Evolutionary conservation across 192 early-diverging fungal genomes (phyloP).

Genomic region (Ambispora gerdemannii): DNA sequence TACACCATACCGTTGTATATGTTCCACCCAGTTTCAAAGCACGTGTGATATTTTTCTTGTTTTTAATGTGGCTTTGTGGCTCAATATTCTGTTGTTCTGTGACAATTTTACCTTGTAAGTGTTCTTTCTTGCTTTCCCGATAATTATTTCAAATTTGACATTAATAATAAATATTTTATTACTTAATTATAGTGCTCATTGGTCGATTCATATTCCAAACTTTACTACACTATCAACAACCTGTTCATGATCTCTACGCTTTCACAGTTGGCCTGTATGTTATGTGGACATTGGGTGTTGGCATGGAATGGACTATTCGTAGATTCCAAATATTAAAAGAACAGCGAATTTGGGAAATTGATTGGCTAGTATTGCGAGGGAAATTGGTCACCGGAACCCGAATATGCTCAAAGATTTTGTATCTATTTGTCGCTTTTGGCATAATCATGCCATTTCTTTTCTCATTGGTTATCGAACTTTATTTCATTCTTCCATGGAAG

Average conservation of each 20-base stretch:
- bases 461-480: slow-evolving; percentile 71
- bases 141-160: slow-evolving; percentile 11
- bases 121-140: not conserved
- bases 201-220: slow-evolving; percentile 51
- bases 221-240: slow-evolving; percentile 48
- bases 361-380: slow-evolving; percentile 19
- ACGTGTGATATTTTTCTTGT: slow-evolving; percentile 54
- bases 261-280: slow-evolving; percentile 68
- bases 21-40: slow-evolving; percentile 67
- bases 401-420: slow-evolving; percentile 43
- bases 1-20: slow-evolving; percentile 78
- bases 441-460: slow-evolving; percentile 65
- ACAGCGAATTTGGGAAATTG: slow-evolving; percentile 14
- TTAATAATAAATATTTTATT: not conserved
- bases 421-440: slow-evolving; percentile 54
- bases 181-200: slow-evolving; percentile 49
- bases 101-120: slow-evolving; percentile 47
- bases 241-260: slow-evolving; percentile 77
- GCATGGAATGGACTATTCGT: slow-evolving; percentile 36
- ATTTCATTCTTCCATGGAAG: slow-evolving; percentile 62
- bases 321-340: slow-evolving; percentile 26
- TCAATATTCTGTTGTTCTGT: slow-evolving; percentile 49
- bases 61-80: slow-evolving; percentile 56
- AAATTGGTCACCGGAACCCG: slow-evolving; percentile 26
- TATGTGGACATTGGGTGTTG: slow-evolving; percentile 31